Conservation (phyloP, 2,329 filamentous ascomycete genomes). For the Moelleriella libera region DNA sequence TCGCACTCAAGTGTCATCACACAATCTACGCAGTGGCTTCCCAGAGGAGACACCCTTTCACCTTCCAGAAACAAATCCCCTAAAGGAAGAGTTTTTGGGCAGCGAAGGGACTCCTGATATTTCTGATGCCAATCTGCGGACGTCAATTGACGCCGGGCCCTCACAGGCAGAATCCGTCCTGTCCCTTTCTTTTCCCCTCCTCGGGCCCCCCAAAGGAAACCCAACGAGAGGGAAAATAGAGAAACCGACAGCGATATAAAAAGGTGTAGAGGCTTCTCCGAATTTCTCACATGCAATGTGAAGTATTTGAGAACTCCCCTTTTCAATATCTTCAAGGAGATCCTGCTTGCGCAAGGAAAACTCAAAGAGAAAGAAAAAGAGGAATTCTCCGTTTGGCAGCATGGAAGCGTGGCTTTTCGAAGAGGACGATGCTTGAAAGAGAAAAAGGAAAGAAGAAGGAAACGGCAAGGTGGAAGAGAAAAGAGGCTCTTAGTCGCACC, state of each 20-base stretch:
- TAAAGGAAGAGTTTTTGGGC: background rate
- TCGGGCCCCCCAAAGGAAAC: background rate
- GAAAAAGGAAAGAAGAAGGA: background rate
- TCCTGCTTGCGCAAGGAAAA: background rate
- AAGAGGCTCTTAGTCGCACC: background rate
- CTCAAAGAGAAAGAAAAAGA: background rate
- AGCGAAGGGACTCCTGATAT: conserved; percentile 6
- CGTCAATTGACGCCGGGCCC: conserved; percentile 10
- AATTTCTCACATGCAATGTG: conserved; percentile 10
- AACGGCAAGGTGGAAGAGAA: background rate
- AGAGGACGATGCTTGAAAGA: conserved; percentile 10
- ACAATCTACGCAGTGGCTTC: conserved; percentile 12
- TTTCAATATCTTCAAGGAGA: background rate
- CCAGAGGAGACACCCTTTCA: conserved; percentile 5
- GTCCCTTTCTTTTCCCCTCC: background rate
- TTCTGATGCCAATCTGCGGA: conserved; percentile 11
- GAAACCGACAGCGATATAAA: conserved; percentile 7
- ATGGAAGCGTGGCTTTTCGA: conserved; percentile 11
- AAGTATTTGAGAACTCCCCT: background rate
- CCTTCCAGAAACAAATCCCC: background rate
- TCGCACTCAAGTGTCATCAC: conserved; percentile 11
- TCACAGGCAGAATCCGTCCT: conserved; percentile 11
- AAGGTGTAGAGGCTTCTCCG: conserved; percentile 10
- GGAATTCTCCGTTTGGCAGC: conserved; percentile 9
- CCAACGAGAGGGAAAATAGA: background rate